These are phyloP conservation scores for Exophiala oligosperma DNA, from an alignment of 2,329 filamentous ascomycete species.

Conservation along the genomic window DNA sequence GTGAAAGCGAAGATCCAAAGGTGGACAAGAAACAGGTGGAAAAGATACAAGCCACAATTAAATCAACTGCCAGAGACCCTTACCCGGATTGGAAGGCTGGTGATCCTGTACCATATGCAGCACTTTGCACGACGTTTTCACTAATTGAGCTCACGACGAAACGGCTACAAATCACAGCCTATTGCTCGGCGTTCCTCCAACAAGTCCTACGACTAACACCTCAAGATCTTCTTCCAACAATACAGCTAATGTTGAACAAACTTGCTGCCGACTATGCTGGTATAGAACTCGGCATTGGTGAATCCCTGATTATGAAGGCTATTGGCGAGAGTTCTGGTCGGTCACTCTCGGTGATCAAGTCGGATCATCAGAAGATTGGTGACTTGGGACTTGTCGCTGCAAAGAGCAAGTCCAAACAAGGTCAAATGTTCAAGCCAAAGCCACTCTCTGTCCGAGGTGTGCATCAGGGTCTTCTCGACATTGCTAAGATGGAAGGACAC, in stretches of 20 bases:
- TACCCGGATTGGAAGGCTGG: constrained; percentile 94
- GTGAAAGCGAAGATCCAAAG: constrained; percentile 66
- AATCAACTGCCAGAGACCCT: constrained; percentile 69
- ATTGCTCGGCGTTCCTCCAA: constrained; percentile 86
- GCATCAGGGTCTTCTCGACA: constrained; percentile 81
- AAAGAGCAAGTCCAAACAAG: constrained; percentile 91
- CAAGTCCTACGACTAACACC: constrained; percentile 94
- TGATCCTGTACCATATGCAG: constrained; percentile 87
- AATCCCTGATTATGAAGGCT: constrained; percentile 98
- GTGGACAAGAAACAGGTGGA: constrained; percentile 73
- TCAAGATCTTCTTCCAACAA: constrained; percentile 79
- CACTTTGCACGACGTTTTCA: constrained; percentile 91
- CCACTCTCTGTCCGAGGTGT: constrained; percentile 82
- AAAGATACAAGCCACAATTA: constrained; percentile 75
- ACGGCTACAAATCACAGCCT: constrained; percentile 79
- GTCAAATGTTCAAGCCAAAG: constrained; percentile 98
- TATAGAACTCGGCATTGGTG: constrained; percentile 96
- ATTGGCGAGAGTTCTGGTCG: constrained; percentile 93
- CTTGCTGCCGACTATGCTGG: constrained; percentile 94
- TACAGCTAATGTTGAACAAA: constrained; percentile 97
- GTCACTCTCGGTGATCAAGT: constrained; percentile 84
- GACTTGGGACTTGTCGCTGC: constrained; percentile 92
- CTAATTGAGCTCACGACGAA: constrained; percentile 94
- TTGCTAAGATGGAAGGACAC: constrained; percentile 82
- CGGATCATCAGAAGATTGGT: constrained; percentile 93